Evolutionary conservation across 257 asterid species (phyloP).

Genomic region (Plantago major): DNA sequence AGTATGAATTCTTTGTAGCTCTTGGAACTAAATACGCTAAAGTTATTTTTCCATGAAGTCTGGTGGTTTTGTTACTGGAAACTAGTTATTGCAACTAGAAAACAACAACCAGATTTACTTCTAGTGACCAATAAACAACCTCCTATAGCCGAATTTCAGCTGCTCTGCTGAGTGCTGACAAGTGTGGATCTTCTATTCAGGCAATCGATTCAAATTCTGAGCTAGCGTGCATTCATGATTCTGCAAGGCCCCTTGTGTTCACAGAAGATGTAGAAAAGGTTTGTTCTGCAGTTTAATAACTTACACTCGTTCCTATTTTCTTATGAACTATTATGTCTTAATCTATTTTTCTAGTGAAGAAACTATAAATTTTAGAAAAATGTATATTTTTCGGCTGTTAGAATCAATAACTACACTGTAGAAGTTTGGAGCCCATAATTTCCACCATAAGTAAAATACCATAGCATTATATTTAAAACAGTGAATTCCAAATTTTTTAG

Average conservation of each 20-base stretch:
- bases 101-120: background rate
- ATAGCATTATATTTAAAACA: too few species aligned
- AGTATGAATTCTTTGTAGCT: too few species aligned
- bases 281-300: conserved; percentile 15
- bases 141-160: conserved; percentile 6
- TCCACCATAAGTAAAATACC: too few species aligned
- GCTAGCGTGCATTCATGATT: conserved; percentile 92
- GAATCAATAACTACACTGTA: background rate
- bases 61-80: too few species aligned
- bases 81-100: background rate
- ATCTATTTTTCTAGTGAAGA: background rate
- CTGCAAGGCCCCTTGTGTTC: conserved; percentile 90
- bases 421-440: background rate
- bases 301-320: background rate
- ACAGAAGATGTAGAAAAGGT: conserved; percentile 76
- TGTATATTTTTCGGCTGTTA: conserved; percentile 9
- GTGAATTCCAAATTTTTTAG: too few species aligned
- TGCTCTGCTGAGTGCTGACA: conserved; percentile 20
- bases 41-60: too few species aligned
- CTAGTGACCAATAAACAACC: conserved; percentile 2
- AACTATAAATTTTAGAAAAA: background rate
- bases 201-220: conserved; percentile 65
- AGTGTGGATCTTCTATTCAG: conserved; percentile 35
- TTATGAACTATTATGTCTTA: background rate
- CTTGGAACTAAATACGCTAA: too few species aligned